Evolutionary conservation across 495 filamentous ascomycete species (phyloP), one percentile per base, ranked within the genome.

Genomic region (Neurospora africana): DNA sequence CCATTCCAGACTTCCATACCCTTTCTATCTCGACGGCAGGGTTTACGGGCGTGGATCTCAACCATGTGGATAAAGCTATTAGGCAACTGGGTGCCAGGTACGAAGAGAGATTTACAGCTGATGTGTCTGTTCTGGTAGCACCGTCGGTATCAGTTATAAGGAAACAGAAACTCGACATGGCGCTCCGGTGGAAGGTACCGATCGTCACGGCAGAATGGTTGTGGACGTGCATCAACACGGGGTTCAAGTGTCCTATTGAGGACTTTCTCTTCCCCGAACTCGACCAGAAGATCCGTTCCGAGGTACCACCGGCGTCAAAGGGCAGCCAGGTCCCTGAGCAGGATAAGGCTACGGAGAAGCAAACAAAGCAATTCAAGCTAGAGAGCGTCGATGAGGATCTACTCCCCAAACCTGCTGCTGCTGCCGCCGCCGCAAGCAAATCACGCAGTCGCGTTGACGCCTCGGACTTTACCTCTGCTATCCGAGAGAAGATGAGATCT

Each of bases 181-280:
- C 94, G 1, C 72, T 85, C 33, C 83, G 87, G 73, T 92, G 93
- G 84, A 85, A 86, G 15, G 89, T 98, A 9, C 91, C 93, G 33
- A 88, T 93, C 2, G 91, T 98, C 23, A 88, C 85, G 7, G 86
- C 86, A 5, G 88, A 89, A 17, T 99, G 95, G 95, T 83, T 99
- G 4, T 93, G 91, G 89, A 87, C 89, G 68, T 95, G 91, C 75
- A 88, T 98, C n/a, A 76, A 78, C 2, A 80, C 75, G 9, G 82
- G 83, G 27, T 79, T 69, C 72, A 74, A 80, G 7, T 76, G 78
- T 6, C 83, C 84, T 1, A 79, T 83, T 69, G 72, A 78, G n/a
- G 65, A 70, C 4, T 85, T 77, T 38, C 67, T 83, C 13, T 84
- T 81, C 58, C 73, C 79, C 5, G 80, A 81, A 47, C 67, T 84